Evolutionary conservation across 2,329 filamentous ascomycete species (phyloP), one percentile per base, ranked within the genome.

Genomic region (Cladophialophora bantiana): DNA sequence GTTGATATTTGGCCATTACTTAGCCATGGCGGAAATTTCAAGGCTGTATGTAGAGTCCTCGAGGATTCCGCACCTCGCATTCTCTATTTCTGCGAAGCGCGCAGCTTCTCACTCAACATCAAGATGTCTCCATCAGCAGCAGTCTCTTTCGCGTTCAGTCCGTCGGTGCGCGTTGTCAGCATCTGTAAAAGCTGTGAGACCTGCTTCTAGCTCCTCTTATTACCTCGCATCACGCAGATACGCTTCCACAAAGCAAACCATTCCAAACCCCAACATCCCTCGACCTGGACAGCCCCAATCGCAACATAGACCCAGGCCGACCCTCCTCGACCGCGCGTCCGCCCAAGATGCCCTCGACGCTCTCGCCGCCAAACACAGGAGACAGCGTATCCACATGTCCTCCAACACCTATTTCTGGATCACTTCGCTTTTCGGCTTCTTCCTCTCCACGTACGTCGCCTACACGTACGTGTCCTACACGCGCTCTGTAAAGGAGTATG

Each of bases 401-500:
- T 69, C 64, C 50, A 66, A 78, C 3, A 71, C 73, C 50, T 73
- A 75, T 18, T 74, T 82, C 68, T 80, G 78, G 53, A 72, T 77
- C 15, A 67, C 79, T 13, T 79, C 77, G 3, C 69, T 82, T 48
- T 74, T 78, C 58, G 74, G 78, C 58, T 77, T 82, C 45, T 72
- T 73, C 1, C 74, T 83, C 15, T 80, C 80, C 65, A 76, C 76
- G 12, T 83, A 83, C 74, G 76, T 77, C 64, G 76, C 77, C 59
- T 82, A 78, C 60, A 74, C 81, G 10, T 83, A 82, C 72, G 74
- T 75, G 20, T 79, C 79, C 3, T 82, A 83, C 71, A 70, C 70
- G 32, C 77, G 75, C 26, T 77, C 80, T 62, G 74, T 79, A 1
- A 64, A 67, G 54, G 62, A 65, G 54, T 66, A 66, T 26, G 61